Conservation (phyloP, 306 rosid genomes). For the Acacia crassicarpa region DNA sequence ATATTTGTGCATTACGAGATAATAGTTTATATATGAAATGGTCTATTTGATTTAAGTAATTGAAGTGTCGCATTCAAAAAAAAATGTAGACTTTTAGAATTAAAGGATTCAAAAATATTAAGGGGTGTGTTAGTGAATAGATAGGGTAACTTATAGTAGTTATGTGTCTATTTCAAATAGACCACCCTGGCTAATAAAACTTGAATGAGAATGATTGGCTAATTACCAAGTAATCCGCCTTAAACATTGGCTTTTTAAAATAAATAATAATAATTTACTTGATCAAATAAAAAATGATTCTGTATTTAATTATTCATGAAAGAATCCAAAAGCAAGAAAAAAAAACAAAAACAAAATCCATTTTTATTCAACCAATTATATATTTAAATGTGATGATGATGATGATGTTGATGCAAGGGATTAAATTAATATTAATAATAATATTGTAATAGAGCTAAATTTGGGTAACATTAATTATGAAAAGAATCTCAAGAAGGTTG, state of each 20-base stretch:
- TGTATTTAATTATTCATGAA: not conserved
- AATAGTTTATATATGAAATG: not conserved
- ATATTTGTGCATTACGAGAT: not conserved
- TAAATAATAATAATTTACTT: not conserved
- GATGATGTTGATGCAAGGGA: not conserved
- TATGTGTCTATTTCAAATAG: not conserved
- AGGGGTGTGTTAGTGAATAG: not conserved
- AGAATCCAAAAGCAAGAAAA: not conserved
- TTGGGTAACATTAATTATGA: not conserved
- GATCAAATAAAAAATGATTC: not conserved
- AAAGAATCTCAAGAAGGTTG: no score
- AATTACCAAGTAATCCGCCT: conserved; percentile 5
- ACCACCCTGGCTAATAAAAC: not conserved
- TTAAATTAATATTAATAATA: not conserved
- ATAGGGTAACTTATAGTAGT: conserved; percentile 2
- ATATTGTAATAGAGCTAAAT: not conserved
- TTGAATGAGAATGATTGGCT: not conserved
- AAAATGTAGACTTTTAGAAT: not conserved
- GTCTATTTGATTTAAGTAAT: not conserved
- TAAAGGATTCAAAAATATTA: not conserved
- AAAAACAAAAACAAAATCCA: not conserved
- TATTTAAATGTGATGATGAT: not conserved
- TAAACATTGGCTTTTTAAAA: not conserved
- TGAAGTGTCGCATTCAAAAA: not conserved
- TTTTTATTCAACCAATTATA: not conserved